Conservation (phyloP, 1,284 basidiomycete species). For the Psilocybe mexicana region DNA sequence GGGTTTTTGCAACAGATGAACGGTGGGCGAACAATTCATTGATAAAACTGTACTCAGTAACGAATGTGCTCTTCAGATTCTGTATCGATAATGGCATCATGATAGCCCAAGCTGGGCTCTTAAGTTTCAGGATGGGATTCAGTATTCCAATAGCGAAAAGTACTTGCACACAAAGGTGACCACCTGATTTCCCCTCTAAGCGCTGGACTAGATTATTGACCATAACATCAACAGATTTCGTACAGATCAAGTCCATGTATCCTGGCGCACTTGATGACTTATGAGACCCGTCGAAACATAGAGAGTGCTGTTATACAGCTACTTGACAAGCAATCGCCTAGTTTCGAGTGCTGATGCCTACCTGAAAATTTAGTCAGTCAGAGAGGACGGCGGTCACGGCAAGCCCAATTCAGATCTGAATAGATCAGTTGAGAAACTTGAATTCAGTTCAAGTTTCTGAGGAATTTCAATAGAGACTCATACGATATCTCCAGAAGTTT, state of each 20-base stretch:
- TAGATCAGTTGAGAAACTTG: too few species aligned
- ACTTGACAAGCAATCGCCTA: too few species aligned
- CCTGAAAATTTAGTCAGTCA: too few species aligned
- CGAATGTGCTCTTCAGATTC: constrained; percentile 57
- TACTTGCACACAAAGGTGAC: constrained; percentile 86
- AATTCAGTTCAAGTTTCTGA: too few species aligned
- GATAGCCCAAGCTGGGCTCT: constrained; percentile 97
- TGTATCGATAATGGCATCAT: constrained; percentile 99
- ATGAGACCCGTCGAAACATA: background rate
- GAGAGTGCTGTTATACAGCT: too few species aligned
- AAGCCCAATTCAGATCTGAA: too few species aligned
- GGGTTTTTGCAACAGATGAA: constrained; percentile 96
- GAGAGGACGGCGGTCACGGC: too few species aligned
- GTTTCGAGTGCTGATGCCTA: too few species aligned
- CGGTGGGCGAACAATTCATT: constrained; percentile 48
- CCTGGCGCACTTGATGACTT: constrained; percentile 70
- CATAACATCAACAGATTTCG: constrained; percentile 61
- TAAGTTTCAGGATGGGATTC: constrained; percentile 93
- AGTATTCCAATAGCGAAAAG: constrained; percentile 77
- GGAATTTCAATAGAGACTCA: too few species aligned
- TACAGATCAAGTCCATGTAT: constrained; percentile 88
- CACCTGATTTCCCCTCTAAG: background rate
- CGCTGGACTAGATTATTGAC: background rate
- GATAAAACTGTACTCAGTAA: background rate
- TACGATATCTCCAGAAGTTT: too few species aligned